These are phyloP conservation scores for Hypoxylon sp. DNA, from an alignment of 2,329 filamentous ascomycete genomes.

Conservation along the genomic window DNA sequence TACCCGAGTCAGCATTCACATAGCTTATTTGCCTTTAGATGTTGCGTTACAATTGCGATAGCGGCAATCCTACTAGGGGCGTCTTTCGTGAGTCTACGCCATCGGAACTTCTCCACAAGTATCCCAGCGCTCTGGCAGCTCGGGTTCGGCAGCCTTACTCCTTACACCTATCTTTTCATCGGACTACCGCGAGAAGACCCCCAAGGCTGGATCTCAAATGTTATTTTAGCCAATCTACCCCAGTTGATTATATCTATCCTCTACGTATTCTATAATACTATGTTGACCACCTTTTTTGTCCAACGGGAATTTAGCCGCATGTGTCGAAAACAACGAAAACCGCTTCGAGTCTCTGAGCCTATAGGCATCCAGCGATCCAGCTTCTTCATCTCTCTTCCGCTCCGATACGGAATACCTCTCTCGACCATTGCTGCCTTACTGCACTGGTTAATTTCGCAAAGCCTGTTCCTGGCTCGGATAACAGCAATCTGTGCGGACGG, in stretches of 20 bases:
- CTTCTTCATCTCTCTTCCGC: constrained; percentile 63
- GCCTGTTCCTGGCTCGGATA: constrained; percentile 58
- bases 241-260: constrained; percentile 63
- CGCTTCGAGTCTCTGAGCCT: constrained; percentile 61
- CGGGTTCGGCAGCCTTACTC: constrained; percentile 48
- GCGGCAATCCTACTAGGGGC: constrained; percentile 31
- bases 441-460: constrained; percentile 66
- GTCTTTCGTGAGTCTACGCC: constrained; percentile 34
- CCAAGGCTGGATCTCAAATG: constrained; percentile 52
- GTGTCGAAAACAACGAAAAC: constrained; percentile 51
- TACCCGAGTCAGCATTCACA: constrained; percentile 1
- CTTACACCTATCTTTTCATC: constrained; percentile 48
- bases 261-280: constrained; percentile 61
- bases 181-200: constrained; percentile 50
- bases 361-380: constrained; percentile 59
- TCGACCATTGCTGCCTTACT: constrained; percentile 55
- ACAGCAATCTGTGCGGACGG: constrained; percentile 23
- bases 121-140: constrained; percentile 49
- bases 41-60: constrained; percentile 27
- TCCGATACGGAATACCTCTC: constrained; percentile 60
- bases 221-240: constrained; percentile 62
- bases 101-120: constrained; percentile 37
- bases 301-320: constrained; percentile 62
- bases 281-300: constrained; percentile 45
- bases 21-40: constrained; percentile 2